These are phyloP conservation scores for Rhodotorula sp. DNA, from an alignment of 1,284 basidiomycete genomes.

Conservation along the genomic window DNA sequence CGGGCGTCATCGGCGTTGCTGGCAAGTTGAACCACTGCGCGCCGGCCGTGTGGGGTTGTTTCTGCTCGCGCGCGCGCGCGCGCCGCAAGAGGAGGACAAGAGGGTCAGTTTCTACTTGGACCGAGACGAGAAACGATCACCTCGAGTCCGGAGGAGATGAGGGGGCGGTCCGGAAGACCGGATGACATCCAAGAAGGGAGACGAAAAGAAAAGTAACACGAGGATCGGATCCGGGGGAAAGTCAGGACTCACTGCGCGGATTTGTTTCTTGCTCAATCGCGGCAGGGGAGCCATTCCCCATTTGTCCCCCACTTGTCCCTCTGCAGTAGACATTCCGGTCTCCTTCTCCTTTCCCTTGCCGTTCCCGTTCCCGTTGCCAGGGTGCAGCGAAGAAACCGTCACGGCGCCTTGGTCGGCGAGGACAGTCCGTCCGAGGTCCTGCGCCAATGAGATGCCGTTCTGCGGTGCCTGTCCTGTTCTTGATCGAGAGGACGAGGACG, in stretches of 20 bases:
- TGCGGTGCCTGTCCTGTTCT: no score
- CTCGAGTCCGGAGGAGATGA: no score
- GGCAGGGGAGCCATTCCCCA: constrained; percentile 33
- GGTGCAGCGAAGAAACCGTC: no score
- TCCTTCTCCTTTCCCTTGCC: constrained; percentile 2
- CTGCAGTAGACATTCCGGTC: not conserved
- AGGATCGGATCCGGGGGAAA: no score
- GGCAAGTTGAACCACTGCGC: constrained; percentile 89
- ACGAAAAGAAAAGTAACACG: not conserved
- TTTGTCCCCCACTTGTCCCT: constrained; percentile 15
- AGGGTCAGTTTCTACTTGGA: no score
- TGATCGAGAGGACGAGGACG: not conserved
- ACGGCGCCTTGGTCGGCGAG: not conserved
- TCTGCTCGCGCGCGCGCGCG: constrained; percentile 5
- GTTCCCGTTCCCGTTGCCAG: no score
- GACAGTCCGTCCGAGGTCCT: constrained; percentile 21
- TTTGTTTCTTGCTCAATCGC: constrained; percentile 32
- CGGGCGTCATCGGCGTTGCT: constrained; percentile 68
- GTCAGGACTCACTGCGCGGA: constrained; percentile 24
- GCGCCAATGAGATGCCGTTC: constrained; percentile 20
- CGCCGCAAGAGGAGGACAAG: no score
- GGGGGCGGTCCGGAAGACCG: not conserved
- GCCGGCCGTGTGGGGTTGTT: constrained; percentile 61
- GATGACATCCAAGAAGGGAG: not conserved
- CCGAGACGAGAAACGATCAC: no score